Percentiles rank a stretch among this genome's conserved stretches.
These are phyloP conservation scores for Melampsora americana DNA, from an alignment of 1,284 basidiomycete species.

Conservation along the genomic window DNA sequence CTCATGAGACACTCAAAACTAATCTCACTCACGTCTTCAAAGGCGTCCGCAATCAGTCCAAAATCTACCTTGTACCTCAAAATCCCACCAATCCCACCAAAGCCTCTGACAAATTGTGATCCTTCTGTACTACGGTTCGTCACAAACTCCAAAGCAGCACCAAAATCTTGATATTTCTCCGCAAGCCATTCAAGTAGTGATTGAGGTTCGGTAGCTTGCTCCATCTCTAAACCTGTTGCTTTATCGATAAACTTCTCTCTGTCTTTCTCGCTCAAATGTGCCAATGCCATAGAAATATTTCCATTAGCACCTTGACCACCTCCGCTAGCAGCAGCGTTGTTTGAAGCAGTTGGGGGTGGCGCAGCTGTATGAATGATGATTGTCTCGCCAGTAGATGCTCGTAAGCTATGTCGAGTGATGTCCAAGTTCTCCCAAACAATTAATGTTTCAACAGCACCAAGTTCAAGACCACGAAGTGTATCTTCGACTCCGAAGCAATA, in stretches of 20 bases:
- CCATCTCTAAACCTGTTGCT: conserved; percentile 93
- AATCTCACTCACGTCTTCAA: conserved; percentile 47
- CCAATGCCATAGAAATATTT: conserved; percentile 47
- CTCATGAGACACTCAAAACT: neutral
- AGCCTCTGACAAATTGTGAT: conserved; percentile 96
- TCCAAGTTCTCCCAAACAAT: conserved; percentile 99
- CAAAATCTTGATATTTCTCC: conserved; percentile 97
- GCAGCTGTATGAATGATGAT: conserved; percentile 65
- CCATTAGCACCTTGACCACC: conserved; percentile 34
- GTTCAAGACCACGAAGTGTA: conserved; percentile 91
- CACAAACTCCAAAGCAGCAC: conserved; percentile 76
- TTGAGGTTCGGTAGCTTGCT: conserved; percentile 73
- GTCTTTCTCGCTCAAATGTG: conserved; percentile 65
- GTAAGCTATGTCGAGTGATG: conserved; percentile 74
- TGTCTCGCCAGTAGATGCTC: conserved; percentile 86
- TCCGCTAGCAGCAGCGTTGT: conserved; percentile 59
- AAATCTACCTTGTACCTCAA: conserved; percentile 95
- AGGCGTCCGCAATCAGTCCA: conserved; percentile 59
- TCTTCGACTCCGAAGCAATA: conserved; percentile 99
- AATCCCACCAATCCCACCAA: conserved; percentile 94
- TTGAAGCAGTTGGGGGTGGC: conserved; percentile 54
- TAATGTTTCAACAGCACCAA: conserved; percentile 93
- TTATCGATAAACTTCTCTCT: conserved; percentile 92
- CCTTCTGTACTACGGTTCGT: conserved; percentile 82
- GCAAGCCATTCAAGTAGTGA: conserved; percentile 95